Conservation (phyloP, 2,329 filamentous ascomycete genomes). For the Microcera coccophila region DNA sequence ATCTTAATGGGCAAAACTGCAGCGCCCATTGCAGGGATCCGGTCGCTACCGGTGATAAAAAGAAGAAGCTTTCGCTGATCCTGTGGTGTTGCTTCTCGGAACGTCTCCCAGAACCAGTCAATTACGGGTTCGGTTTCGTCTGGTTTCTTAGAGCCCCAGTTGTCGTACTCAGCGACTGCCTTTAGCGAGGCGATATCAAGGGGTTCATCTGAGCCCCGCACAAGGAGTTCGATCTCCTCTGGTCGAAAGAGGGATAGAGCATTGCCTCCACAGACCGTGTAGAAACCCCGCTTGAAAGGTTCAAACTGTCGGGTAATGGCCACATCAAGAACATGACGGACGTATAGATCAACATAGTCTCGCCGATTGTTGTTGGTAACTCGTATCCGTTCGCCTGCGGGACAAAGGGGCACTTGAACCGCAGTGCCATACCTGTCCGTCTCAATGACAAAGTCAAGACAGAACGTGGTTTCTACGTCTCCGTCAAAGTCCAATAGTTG, state of each 20-base stretch:
- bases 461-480: constrained; percentile 75
- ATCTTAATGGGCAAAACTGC: constrained; percentile 75
- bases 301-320: constrained; percentile 81
- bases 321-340: constrained; percentile 74
- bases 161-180: constrained; percentile 76
- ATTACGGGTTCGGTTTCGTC: constrained; percentile 63
- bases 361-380: constrained; percentile 82
- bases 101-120: constrained; percentile 85
- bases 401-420: constrained; percentile 65
- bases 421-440: constrained; percentile 71
- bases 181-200: constrained; percentile 74
- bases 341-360: constrained; percentile 83
- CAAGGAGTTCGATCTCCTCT: constrained; percentile 85
- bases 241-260: constrained; percentile 82
- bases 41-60: constrained; percentile 87
- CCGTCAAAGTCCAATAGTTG: constrained; percentile 79
- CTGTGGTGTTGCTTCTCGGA: constrained; percentile 58
- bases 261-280: constrained; percentile 84
- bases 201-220: constrained; percentile 78
- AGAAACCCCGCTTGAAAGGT: constrained; percentile 91
- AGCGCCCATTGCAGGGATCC: constrained; percentile 83
- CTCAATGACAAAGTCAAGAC: constrained; percentile 75
- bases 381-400: constrained; percentile 65
- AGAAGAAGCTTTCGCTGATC: constrained; percentile 75
- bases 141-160: constrained; percentile 61